Percentiles rank a stretch among this genome's conserved stretches.
Conservation (phyloP, 345 rosid genomes). For the Euphorbia peplus region DNA sequence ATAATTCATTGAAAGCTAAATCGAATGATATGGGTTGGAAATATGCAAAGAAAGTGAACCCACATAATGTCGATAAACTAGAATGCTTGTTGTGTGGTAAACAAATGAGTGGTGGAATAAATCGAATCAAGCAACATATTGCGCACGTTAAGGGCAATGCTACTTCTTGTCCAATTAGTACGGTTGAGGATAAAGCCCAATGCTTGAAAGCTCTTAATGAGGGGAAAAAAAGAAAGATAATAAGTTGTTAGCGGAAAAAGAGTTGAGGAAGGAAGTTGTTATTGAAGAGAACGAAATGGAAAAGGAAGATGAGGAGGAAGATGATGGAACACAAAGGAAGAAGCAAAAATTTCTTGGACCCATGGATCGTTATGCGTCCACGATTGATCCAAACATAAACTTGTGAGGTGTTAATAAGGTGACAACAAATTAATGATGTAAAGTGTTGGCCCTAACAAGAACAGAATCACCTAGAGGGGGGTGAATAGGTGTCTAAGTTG, state of each 20-base stretch:
- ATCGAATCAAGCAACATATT: background rate
- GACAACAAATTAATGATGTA: too few species aligned
- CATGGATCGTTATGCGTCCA: background rate
- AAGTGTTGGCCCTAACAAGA: too few species aligned
- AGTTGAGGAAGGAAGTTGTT: background rate
- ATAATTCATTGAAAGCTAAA: background rate
- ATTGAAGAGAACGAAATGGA: background rate
- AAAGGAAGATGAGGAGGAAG: background rate
- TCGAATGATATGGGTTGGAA: background rate
- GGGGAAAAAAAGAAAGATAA: too few species aligned
- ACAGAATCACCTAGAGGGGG: too few species aligned
- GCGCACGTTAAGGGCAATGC: background rate
- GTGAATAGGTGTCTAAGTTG: too few species aligned
- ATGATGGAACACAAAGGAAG: background rate
- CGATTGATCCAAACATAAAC: background rate
- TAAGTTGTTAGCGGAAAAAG: too few species aligned
- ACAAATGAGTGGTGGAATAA: background rate
- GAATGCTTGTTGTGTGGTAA: background rate
- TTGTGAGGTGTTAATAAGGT: too few species aligned
- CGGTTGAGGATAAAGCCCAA: background rate
- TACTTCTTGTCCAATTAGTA: background rate
- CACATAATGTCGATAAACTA: background rate
- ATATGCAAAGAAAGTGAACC: background rate
- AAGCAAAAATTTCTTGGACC: background rate
- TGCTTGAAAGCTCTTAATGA: background rate